These are phyloP conservation scores for Populus simonii DNA, from an alignment of 345 rosid species.

Conservation along the genomic window DNA sequence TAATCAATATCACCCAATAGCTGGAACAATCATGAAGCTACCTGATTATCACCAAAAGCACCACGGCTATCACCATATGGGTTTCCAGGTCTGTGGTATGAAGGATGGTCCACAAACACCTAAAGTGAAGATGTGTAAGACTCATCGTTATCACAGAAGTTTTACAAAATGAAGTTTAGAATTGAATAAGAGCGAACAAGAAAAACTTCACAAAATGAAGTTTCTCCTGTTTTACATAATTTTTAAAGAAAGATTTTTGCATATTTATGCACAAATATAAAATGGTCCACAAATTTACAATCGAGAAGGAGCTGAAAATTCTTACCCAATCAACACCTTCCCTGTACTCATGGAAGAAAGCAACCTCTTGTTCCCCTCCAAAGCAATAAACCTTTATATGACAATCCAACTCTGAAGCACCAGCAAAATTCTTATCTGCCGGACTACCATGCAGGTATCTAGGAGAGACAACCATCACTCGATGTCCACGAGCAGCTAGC, in stretches of 20 bases:
- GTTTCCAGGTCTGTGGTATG: slow-evolving; percentile 88
- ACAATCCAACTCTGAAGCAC: slow-evolving; percentile 45
- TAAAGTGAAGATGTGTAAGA: slow-evolving; percentile 19
- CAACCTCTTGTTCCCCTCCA: slow-evolving; percentile 70
- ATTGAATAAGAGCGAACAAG: neutral
- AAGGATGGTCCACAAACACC: slow-evolving; percentile 88
- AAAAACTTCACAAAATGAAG: neutral
- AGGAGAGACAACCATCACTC: slow-evolving; percentile 94
- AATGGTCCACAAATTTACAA: neutral
- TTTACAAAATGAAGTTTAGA: neutral
- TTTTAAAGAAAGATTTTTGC: neutral
- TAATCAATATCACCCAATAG: neutral
- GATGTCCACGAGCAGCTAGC: slow-evolving; percentile 74
- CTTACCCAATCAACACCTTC: slow-evolving; percentile 96
- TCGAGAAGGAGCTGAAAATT: slow-evolving; percentile 1
- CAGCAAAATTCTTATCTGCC: slow-evolving; percentile 48
- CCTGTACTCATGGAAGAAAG: slow-evolving; percentile 82
- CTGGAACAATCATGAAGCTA: slow-evolving; percentile 19
- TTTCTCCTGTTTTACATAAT: neutral
- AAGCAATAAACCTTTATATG: slow-evolving; percentile 59
- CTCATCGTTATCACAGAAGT: neutral
- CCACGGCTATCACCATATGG: slow-evolving; percentile 83
- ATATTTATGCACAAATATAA: neutral
- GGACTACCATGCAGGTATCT: slow-evolving; percentile 61
- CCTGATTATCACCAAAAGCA: slow-evolving; percentile 97